These are phyloP conservation scores for Aspergillus luchuensis DNA, from an alignment of 2,329 filamentous ascomycete species.

Conservation along the genomic window DNA sequence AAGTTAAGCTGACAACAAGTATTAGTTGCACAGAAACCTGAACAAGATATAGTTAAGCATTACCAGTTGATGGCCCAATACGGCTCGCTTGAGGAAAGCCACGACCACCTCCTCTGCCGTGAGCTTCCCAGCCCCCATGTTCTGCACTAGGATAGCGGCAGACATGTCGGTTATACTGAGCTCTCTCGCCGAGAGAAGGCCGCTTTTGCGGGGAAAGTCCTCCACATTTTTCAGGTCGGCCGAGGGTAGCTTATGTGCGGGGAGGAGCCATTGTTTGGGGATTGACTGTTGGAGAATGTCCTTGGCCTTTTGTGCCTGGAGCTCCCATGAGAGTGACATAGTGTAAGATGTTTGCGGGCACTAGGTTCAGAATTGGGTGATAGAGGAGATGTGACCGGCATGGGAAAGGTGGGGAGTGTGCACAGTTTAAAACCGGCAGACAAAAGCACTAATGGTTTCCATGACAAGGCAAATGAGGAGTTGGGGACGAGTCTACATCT, in stretches of 20 bases:
- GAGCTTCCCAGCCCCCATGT: conserved; percentile 31
- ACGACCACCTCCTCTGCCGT: conserved; percentile 36
- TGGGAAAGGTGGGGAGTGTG: neutral
- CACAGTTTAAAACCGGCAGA: neutral
- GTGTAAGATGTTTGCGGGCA: neutral
- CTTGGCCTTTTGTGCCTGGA: conserved; percentile 35
- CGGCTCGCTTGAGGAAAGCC: conserved; percentile 37
- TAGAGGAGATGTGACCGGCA: neutral
- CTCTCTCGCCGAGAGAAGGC: conserved; percentile 52
- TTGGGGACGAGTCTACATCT: neutral
- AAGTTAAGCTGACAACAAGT: conserved; percentile 33
- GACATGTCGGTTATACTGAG: conserved; percentile 54
- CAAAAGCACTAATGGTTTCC: neutral
- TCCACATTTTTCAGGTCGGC: conserved; percentile 32
- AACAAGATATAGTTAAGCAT: neutral
- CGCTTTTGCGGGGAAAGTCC: conserved; percentile 44
- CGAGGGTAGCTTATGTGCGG: conserved; percentile 30
- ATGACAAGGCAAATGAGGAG: neutral
- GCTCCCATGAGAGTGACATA: conserved; percentile 35
- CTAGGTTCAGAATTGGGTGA: neutral
- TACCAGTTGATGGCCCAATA: conserved; percentile 38
- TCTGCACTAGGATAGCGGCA: conserved; percentile 30
- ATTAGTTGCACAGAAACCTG: neutral
- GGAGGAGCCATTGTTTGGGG: conserved; percentile 39
- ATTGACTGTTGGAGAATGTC: conserved; percentile 38